Evolutionary conservation across 2,329 filamentous ascomycete genomes (phyloP).

Genomic region (Arthrocladium fulminans): DNA sequence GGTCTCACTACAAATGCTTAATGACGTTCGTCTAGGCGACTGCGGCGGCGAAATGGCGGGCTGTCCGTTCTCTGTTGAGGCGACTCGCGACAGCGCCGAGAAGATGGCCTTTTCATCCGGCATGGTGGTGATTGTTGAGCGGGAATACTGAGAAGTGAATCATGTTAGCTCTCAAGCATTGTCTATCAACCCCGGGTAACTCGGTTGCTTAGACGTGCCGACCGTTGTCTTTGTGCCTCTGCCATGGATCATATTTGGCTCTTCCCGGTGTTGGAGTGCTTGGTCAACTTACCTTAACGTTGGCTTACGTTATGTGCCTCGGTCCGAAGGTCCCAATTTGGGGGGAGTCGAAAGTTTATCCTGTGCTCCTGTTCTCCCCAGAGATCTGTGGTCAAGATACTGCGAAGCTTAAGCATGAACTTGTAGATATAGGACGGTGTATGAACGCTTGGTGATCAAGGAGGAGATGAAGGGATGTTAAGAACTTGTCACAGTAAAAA

Average conservation of each 20-base stretch:
- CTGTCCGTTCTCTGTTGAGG: background rate
- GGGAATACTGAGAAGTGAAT: background rate
- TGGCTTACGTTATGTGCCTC: background rate
- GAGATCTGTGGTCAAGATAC: background rate
- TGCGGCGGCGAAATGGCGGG: background rate
- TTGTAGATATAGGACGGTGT: background rate
- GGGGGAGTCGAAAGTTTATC: background rate
- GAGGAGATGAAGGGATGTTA: background rate
- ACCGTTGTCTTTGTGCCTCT: background rate
- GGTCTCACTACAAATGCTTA: background rate
- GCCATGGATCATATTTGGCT: background rate
- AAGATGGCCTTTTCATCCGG: conserved; percentile 1
- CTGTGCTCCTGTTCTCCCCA: background rate
- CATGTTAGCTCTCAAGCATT: background rate
- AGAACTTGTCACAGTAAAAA: background rate
- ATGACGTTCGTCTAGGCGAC: background rate
- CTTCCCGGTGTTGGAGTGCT: background rate
- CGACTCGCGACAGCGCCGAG: background rate
- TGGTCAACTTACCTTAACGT: background rate
- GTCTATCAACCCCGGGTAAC: background rate
- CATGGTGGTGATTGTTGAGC: background rate
- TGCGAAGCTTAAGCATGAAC: background rate
- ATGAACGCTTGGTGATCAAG: background rate
- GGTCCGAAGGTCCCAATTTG: background rate
- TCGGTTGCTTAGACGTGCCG: background rate